A percentile compares a stretch with the other conserved stretches of the same genome.
Evolutionary conservation across 208 protist species (phyloP).

Genomic region (Crithidia thermophila): DNA sequence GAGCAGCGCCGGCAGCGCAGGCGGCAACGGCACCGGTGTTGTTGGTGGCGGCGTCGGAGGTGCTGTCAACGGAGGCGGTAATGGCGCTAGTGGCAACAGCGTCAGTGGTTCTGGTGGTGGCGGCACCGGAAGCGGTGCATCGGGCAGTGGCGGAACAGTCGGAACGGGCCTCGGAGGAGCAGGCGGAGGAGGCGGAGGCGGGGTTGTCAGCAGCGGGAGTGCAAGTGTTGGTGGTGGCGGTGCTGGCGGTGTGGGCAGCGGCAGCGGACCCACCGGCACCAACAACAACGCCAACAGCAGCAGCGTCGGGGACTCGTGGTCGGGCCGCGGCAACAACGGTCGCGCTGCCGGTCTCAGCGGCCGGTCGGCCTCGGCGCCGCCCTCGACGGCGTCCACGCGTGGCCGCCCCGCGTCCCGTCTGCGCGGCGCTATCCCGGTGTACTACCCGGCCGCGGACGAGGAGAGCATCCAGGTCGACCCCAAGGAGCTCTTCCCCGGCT

Average conservation of each 20-base stretch:
- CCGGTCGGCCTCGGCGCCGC: conserved; percentile 4
- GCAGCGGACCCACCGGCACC: not conserved
- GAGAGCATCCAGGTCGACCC: conserved; percentile 37
- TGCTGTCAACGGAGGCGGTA: not conserved
- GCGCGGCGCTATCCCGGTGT: conserved; percentile 6
- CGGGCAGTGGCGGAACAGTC: no score
- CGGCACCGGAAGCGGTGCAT: no score
- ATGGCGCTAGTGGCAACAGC: not conserved
- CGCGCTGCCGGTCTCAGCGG: conserved; percentile 3
- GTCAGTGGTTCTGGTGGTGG: not conserved
- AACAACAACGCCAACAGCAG: not conserved
- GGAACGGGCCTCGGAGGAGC: no score
- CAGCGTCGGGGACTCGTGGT: conserved; percentile 1
- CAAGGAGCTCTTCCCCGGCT: conserved; percentile 46
- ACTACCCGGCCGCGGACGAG: conserved; percentile 30
- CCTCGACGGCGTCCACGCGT: conserved; percentile 5
- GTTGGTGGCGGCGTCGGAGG: not conserved
- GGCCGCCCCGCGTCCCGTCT: conserved; percentile 11
- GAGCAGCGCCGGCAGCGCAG: not conserved
- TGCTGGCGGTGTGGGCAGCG: not conserved
- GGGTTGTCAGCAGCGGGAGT: no score
- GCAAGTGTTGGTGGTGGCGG: not conserved
- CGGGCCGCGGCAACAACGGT: not conserved
- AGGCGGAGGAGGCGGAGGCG: no score
- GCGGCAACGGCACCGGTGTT: no score